Conservation (phyloP, 768 basidiomycete species). For the Lactifluus rugatus region DNA sequence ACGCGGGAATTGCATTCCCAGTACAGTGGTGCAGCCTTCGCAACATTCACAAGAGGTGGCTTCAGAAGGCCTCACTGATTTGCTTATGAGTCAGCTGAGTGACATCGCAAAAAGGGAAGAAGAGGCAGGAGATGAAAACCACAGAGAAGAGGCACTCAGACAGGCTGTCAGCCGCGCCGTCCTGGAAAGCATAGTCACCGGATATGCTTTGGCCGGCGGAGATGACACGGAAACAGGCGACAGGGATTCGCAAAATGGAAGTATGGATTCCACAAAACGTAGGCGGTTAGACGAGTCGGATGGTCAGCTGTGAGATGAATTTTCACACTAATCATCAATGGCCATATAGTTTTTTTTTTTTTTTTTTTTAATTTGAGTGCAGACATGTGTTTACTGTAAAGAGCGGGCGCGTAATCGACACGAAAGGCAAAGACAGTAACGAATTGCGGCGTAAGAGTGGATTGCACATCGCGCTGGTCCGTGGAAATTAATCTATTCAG, state of each 20-base stretch:
- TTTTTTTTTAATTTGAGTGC: neutral
- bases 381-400: neutral
- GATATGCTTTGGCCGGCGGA: constrained; percentile 40
- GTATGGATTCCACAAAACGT: constrained; percentile 9
- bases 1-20: neutral
- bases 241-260: neutral
- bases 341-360: neutral
- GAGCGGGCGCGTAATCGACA: neutral
- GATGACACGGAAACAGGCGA: constrained; percentile 13
- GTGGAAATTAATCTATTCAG: neutral
- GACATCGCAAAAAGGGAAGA: constrained; percentile 56
- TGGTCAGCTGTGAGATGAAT: neutral
- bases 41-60: constrained; percentile 59
- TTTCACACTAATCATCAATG: neutral
- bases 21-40: constrained; percentile 33
- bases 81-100: constrained; percentile 54
- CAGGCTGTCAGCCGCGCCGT: constrained; percentile 55
- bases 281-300: constrained; percentile 7
- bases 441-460: constrained; percentile 8
- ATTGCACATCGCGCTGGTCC: neutral
- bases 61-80: constrained; percentile 60
- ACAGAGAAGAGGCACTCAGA: constrained; percentile 50
- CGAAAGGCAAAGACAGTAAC: neutral
- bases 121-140: constrained; percentile 44
- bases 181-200: constrained; percentile 52